phyloP scores from a whole-genome alignment of 1,284 basidiomycete species.

The Heterobasidion occidentale region DNA sequence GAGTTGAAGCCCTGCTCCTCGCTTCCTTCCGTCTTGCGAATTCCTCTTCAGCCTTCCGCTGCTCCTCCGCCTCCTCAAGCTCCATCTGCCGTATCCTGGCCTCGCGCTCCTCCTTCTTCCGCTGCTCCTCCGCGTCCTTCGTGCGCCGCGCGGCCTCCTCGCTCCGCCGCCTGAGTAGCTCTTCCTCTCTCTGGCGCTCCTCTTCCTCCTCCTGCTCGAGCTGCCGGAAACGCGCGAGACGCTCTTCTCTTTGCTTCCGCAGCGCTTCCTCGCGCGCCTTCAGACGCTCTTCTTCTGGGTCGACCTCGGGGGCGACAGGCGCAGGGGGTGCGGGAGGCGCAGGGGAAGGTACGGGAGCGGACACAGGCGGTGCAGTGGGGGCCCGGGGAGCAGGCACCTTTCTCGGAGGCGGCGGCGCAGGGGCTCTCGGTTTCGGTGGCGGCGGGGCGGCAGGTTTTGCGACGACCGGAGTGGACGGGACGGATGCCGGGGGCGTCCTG shows the following conservation, averaged over 20 bases:
- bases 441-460: slow-evolving; percentile 14
- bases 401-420: slow-evolving; percentile 33
- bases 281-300: slow-evolving; percentile 61
- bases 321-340: slow-evolving; percentile 22
- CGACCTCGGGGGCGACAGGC: slow-evolving; percentile 32
- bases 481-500: slow-evolving; percentile 21
- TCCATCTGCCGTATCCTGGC: slow-evolving; percentile 2
- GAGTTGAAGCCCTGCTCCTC: slow-evolving; percentile 13
- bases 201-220: slow-evolving; percentile 73
- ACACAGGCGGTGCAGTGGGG: slow-evolving; percentile 22
- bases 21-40: background rate
- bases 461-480: slow-evolving; percentile 22
- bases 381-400: slow-evolving; percentile 24
- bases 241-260: slow-evolving; percentile 59
- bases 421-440: slow-evolving; percentile 28
- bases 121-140: slow-evolving; percentile 35
- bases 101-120: slow-evolving; percentile 1
- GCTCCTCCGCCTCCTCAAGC: slow-evolving; percentile 6
- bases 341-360: slow-evolving; percentile 20
- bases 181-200: slow-evolving; percentile 54
- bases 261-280: slow-evolving; percentile 58
- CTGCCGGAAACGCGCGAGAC: slow-evolving; percentile 53
- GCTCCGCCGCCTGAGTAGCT: slow-evolving; percentile 15
- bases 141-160: slow-evolving; percentile 47
- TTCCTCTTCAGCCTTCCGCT: slow-evolving; percentile 3